Conservation (phyloP, 202 grass and related monocot species). For the Dendrocalamus latiflorus region DNA sequence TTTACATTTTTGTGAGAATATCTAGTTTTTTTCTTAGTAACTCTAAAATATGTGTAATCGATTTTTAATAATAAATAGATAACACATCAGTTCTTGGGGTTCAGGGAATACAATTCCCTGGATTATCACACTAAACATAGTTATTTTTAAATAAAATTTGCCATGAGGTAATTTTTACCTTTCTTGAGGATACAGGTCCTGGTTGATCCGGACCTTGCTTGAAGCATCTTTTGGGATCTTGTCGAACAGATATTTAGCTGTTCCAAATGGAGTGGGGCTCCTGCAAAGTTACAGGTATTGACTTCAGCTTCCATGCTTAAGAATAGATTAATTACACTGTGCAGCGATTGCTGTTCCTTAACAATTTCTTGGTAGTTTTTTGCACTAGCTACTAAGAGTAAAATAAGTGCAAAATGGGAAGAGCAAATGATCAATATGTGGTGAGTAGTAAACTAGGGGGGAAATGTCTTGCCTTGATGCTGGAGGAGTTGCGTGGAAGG, state of each 20-base stretch:
- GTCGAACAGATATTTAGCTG: slow-evolving; percentile 77
- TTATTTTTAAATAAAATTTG: not conserved
- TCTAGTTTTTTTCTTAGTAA: no score
- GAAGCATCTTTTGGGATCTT: slow-evolving; percentile 96
- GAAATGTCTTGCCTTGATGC: slow-evolving; percentile 55
- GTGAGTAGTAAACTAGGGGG: not conserved
- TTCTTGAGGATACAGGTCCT: slow-evolving; percentile 87
- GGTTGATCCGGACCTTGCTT: slow-evolving; percentile 86
- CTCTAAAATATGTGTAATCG: no score
- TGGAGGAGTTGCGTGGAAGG: slow-evolving; percentile 73
- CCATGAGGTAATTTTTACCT: slow-evolving; percentile 45
- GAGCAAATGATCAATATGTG: not conserved
- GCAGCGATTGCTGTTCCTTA: slow-evolving; percentile 10
- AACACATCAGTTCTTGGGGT: no score
- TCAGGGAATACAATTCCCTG: not conserved
- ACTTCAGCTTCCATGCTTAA: slow-evolving; percentile 20
- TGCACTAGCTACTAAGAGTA: not conserved
- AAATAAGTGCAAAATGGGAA: not conserved
- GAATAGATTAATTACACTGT: not conserved
- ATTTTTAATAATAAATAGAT: no score
- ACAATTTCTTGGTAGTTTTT: not conserved
- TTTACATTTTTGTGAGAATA: no score
- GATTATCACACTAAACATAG: not conserved
- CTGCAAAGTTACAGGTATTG: slow-evolving; percentile 50
- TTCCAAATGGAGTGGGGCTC: slow-evolving; percentile 75